Base-by-base conservation (phyloP, 2,329 filamentous ascomycete genomes). In the Claviceps sp. region DNA sequence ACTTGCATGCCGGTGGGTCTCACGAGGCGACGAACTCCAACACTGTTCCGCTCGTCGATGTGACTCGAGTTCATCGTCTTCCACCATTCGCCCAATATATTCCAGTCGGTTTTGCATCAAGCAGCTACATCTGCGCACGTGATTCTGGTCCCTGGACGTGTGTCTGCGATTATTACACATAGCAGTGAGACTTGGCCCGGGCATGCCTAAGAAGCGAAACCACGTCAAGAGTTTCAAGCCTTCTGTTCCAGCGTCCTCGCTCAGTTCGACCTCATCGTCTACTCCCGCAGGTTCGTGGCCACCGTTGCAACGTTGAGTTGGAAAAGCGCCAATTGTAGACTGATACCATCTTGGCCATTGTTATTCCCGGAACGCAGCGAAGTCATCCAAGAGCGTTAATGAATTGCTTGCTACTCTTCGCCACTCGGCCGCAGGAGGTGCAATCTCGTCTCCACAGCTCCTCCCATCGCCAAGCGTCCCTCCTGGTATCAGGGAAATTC, bases 131-230 rank as follows among this genome's bases (percentile, higher is more conserved):
- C 46, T 40, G 46, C 24, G 42, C 34, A 19, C 17, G 30, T 47
- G 30, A 30, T 22, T 24, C 16, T 47, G 22, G 38, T 14, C 1
- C 17, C 4, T 42, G 14, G n/a, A 11, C 8, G 13, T 48, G 40
- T 24, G n/a, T 24, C 17, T 44, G 13, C 48, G 30, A 22, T 38
- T 30, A n/a, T 13, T 14, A 16, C 10, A 38, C 14, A 38, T 6
- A 37, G 40, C 37, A 30, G 39, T 26, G 19, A 14, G 16, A 46
- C 55, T 51, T 58, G 50, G 50, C 51, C 49, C 53, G 63, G 69
- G 66, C 56, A 84, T 84, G 80, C 77, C 80, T 67, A 83, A 82
- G 72, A 83, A 82, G 73, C 73, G 77, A 65, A 74, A 77, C 52
- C 70, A 74, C 58, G 60, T 66, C 59, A 71, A 70, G 61, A 79